Percentiles rank a stretch among this genome's conserved stretches.
These are phyloP conservation scores for Amaranthus palmeri DNA, from an alignment of 148 eudicot genomes.

Conservation along the genomic window DNA sequence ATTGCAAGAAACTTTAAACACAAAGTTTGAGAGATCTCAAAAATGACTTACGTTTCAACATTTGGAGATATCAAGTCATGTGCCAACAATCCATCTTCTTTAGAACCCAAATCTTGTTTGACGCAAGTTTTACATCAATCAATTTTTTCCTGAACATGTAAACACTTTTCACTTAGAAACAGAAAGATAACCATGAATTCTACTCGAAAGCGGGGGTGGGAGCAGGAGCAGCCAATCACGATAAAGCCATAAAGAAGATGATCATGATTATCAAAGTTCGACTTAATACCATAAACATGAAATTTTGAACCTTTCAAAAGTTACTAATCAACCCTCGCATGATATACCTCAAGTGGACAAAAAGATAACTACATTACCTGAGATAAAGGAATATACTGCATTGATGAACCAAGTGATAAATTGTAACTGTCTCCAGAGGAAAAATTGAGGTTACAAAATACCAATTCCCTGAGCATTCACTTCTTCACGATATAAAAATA, in stretches of 20 bases:
- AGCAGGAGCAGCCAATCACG: background rate
- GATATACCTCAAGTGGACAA: background rate
- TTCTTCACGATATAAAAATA: slow-evolving; percentile 36
- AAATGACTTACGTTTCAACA: slow-evolving; percentile 43
- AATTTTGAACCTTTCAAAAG: background rate
- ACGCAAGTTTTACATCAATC: slow-evolving; percentile 66
- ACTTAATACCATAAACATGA: background rate
- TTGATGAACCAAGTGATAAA: slow-evolving; percentile 45
- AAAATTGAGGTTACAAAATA: slow-evolving; percentile 36
- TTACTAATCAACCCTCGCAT: background rate
- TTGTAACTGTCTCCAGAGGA: slow-evolving; percentile 44
- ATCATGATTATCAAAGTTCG: background rate
- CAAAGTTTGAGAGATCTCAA: background rate
- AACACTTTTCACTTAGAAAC: background rate
- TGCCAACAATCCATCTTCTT: slow-evolving; percentile 64
- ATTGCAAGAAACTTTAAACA: background rate
- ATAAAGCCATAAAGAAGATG: background rate
- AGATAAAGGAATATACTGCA: slow-evolving; percentile 42
- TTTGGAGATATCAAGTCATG: slow-evolving; percentile 36
- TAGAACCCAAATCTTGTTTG: slow-evolving; percentile 68
- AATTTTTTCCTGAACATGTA: slow-evolving; percentile 44
- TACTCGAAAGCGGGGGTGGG: background rate
- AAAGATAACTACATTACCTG: slow-evolving; percentile 43
- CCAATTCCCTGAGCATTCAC: slow-evolving; percentile 41
- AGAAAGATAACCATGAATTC: background rate